Evolutionary conservation across 1,284 basidiomycete species (phyloP), one percentile per base, ranked within the genome.

Genomic region (Malassezia furfur): DNA sequence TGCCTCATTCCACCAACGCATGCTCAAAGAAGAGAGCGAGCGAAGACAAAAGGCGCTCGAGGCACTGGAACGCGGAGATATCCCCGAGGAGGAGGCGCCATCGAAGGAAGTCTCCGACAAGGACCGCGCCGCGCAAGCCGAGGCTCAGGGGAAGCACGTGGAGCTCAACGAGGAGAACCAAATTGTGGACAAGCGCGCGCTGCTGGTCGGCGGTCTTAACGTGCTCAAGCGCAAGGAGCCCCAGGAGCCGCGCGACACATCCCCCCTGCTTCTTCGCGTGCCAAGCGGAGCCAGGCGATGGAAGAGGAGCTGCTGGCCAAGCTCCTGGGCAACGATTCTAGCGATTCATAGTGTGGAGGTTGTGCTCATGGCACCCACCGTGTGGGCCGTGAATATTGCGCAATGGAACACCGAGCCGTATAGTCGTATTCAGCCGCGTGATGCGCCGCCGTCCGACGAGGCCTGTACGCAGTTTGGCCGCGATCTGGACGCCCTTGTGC

Each of bases 151-250:
- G 17, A 86, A 87, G 74, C 80, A 84, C n/a, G 85, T 98, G 38
- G 91, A 96, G 75, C 78, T 96, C 48, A 98, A 98, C 76, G 94
- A 98, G 74, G 91, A 96, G 67, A 91, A 91, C 68, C 87, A 94
- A 75, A 88, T 98, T 48, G 86, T 99, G 48, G 93, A 98, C 79
- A 91, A 93, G 71, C 85, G 91, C 52, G 87, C 93, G 41, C 79
- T 99, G 9, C 80, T 98, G 38, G 83, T 84, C 32, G 90, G 89
- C 4, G 94, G 94, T 2, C 79, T 99, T 56, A 99, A 99, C 73
- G 81, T 96, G 22, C n/a, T 44, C 11, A 40, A 44, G 31, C 51
- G 51, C 41, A 58, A 53, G 37, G 55, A 30, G 19, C 35, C 34
- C 5, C 40, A 41, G 5, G 37, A 39, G 5, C n/a, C 43, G n/a